Conservation (phyloP, 2,329 filamentous ascomycete species). For the Chrysosphaeria jannelii region DNA sequence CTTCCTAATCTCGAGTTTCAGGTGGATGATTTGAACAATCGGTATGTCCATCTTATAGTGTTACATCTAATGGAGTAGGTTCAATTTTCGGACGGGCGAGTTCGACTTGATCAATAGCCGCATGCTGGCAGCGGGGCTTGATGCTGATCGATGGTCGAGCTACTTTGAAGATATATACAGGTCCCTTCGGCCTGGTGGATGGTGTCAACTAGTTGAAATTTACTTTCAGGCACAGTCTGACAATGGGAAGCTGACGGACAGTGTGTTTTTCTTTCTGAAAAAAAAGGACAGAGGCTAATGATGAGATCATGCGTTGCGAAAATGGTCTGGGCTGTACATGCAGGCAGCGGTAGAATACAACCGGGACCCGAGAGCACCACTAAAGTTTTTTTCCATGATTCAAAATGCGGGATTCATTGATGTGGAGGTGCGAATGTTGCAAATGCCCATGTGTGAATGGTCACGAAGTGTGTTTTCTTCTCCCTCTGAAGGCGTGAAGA, state of each 20-base stretch:
- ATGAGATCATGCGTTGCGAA: slow-evolving; percentile 29
- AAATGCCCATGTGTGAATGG: slow-evolving; percentile 40
- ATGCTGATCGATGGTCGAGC: slow-evolving; percentile 37
- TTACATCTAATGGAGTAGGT: slow-evolving; percentile 14
- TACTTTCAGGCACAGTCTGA: slow-evolving; percentile 67
- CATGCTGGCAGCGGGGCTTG: slow-evolving; percentile 39
- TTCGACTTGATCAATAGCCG: slow-evolving; percentile 70
- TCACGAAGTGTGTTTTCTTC: slow-evolving; percentile 22
- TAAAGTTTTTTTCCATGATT: slow-evolving; percentile 27
- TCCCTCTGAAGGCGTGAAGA: background rate
- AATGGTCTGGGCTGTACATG: slow-evolving; percentile 37
- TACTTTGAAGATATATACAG: slow-evolving; percentile 51
- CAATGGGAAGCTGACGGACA: slow-evolving; percentile 43
- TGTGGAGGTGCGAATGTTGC: slow-evolving; percentile 33
- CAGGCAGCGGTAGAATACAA: slow-evolving; percentile 30
- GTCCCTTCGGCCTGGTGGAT: slow-evolving; percentile 45
- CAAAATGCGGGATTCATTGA: slow-evolving; percentile 33
- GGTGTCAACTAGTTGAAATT: slow-evolving; percentile 71
- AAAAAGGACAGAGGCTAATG: background rate
- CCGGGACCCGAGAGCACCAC: slow-evolving; percentile 31
- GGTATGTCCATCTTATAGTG: slow-evolving; percentile 15
- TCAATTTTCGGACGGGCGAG: slow-evolving; percentile 35
- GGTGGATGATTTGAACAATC: slow-evolving; percentile 39
- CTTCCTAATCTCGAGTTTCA: slow-evolving; percentile 38
- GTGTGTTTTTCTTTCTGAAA: slow-evolving; percentile 10